phyloP scores from a whole-genome alignment of 164 flowering plant species.

The Macadamia integrifolia region DNA sequence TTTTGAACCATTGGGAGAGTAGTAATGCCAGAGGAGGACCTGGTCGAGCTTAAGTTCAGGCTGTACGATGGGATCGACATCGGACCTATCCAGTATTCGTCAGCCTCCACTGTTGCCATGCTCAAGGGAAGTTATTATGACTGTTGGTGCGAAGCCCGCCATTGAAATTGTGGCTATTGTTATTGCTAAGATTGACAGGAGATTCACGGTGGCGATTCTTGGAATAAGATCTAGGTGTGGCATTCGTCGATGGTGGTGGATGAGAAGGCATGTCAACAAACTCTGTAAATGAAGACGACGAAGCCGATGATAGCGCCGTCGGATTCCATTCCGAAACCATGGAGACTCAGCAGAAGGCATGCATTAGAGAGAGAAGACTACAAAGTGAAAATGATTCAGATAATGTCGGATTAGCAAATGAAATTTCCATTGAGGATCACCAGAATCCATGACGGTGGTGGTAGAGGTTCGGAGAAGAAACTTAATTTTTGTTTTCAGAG shows the following conservation, averaged over 20 bases:
- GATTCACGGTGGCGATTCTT: constrained; percentile 1
- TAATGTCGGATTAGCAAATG: neutral
- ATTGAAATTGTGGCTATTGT: neutral
- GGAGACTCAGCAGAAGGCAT: constrained; percentile 32
- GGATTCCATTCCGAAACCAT: constrained; percentile 12
- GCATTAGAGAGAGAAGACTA: constrained; percentile 13
- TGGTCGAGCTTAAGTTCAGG: constrained; percentile 55
- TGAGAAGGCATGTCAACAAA: constrained; percentile 11
- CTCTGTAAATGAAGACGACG: neutral
- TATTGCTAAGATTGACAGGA: neutral
- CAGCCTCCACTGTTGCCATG: constrained; percentile 52
- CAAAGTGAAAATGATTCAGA: neutral
- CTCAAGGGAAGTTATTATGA: constrained; percentile 40
- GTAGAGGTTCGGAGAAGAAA: neutral
- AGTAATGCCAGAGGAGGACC: constrained; percentile 59
- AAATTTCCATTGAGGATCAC: neutral
- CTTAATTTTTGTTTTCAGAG: neutral
- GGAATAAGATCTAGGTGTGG: neutral
- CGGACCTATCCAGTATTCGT: constrained; percentile 55
- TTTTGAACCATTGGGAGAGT: neutral
- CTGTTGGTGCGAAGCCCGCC: neutral
- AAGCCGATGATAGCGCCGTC: neutral
- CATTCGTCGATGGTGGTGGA: neutral
- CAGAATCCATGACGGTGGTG: neutral
- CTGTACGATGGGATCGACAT: constrained; percentile 61